These are phyloP conservation scores for Rhodotorula taiwanensis DNA, from an alignment of 768 basidiomycete species.

Conservation along the genomic window DNA sequence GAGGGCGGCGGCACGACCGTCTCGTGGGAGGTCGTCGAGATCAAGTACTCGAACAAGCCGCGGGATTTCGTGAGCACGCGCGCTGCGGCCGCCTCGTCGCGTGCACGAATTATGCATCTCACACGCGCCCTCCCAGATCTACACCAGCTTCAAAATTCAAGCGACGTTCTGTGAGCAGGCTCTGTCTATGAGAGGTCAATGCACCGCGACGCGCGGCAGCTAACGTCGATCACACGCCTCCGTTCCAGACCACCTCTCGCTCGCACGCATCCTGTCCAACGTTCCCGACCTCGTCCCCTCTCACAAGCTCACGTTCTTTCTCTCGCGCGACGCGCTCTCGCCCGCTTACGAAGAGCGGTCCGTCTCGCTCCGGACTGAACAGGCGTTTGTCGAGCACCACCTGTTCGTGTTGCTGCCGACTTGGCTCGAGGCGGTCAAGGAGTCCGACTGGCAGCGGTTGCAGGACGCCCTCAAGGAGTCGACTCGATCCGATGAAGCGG, in stretches of 20 bases:
- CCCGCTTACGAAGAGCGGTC: constrained; percentile 3
- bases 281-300: constrained; percentile 22
- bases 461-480: background rate
- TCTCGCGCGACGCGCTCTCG: constrained; percentile 25
- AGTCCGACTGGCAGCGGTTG: constrained; percentile 7
- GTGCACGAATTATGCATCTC: background rate
- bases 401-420: constrained; percentile 20
- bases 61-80: too few relatives aligned
- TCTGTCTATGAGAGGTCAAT: background rate
- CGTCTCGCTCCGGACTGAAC: constrained; percentile 9
- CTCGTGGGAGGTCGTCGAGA: constrained; percentile 24
- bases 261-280: constrained; percentile 12
- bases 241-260: constrained; percentile 23
- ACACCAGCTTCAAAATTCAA: constrained; percentile 29
- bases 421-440: constrained; percentile 19
- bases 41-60: constrained; percentile 17
- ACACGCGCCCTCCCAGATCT: constrained; percentile 9
- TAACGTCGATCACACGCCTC: background rate
- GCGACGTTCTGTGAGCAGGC: constrained; percentile 12
- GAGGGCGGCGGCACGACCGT: constrained; percentile 9
- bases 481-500: too few relatives aligned
- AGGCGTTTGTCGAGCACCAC: constrained; percentile 29
- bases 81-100: too few relatives aligned
- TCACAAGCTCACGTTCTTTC: constrained; percentile 14
- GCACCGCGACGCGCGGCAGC: too few relatives aligned